Evolutionary conservation across 305 asterid genomes (phyloP), one percentile per base, ranked within the genome.

Genomic region (Fraxinus xanthoxyloides): DNA sequence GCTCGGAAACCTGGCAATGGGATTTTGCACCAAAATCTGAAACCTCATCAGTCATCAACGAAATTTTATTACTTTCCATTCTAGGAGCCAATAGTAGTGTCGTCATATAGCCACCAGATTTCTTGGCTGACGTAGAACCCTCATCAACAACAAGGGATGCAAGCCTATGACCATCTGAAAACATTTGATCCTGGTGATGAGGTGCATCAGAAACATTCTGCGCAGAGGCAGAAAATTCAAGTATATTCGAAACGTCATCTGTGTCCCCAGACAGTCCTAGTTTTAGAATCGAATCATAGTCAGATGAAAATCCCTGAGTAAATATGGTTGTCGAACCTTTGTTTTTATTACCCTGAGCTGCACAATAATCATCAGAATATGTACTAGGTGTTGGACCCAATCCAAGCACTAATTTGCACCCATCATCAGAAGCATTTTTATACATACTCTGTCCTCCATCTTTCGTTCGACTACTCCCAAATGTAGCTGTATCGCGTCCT

Each of bases 51-150:
- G 78, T 78, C 40, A 63, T 86, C 65, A 81, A 81, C 59, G 74
- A 59, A 72, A 54, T 43, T 56, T 79, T 81, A 80, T 63, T 69
- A 56, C 80, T 65, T 30, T 78, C 86, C 40, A 26, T 77, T 79
- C 86, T 87, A 35, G 92, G 90, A 40, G 88, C 88, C 54, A 87
- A 67, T 75, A 89, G 85, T 61, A 89, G 88, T 1, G 89, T 79
- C 24, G 90, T 84, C 85, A 89, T 86, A 80, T 85, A 87, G 69
- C 92, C 92, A 26, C 92, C 92, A 2, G 90, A 89, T 78, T 84
- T 86, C 89, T 87, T 89, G 35, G 90, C 92, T n/a, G 92, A 85
- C 4, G 92, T 87, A 31, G 92, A 89, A 48, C 92, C 92, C 77
- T 87, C 92, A 31, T 89, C 92, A n/a, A 84, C 81, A 31, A 85